Conservation (phyloP, 768 basidiomycete species). For the Pulveroboletus sp. region DNA sequence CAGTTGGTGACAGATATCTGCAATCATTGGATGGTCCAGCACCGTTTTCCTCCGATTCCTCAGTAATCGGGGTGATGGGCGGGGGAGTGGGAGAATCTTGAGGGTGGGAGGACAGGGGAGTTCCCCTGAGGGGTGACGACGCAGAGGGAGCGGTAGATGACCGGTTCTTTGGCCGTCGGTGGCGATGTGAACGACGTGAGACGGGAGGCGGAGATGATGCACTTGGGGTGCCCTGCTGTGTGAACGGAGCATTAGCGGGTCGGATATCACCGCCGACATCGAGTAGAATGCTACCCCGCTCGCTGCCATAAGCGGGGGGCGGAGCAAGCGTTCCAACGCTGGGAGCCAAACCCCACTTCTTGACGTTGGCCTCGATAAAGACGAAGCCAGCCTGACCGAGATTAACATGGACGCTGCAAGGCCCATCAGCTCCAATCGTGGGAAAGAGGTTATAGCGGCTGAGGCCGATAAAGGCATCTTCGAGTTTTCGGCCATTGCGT, state of each 20-base stretch:
- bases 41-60: slow-evolving; percentile 49
- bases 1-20: slow-evolving; percentile 60
- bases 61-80: slow-evolving; percentile 77
- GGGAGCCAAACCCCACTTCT: slow-evolving; percentile 98
- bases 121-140: slow-evolving; percentile 65
- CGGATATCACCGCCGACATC: slow-evolving; percentile 62
- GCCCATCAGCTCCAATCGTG: slow-evolving; percentile 92
- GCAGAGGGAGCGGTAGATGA: slow-evolving; percentile 37
- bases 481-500: slow-evolving; percentile 93
- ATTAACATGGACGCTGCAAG: slow-evolving; percentile 96
- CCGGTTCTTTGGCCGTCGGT: slow-evolving; percentile 48
- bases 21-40: slow-evolving; percentile 49
- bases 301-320: slow-evolving; percentile 96
- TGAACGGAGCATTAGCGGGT: slow-evolving; percentile 39
- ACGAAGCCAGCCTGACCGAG: slow-evolving; percentile 98
- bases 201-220: slow-evolving; percentile 43
- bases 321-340: slow-evolving; percentile 96
- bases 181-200: slow-evolving; percentile 55
- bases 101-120: slow-evolving; percentile 39
- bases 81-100: slow-evolving; percentile 52
- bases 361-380: slow-evolving; percentile 99
- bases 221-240: slow-evolving; percentile 42
- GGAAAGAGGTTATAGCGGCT: slow-evolving; percentile 94
- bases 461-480: slow-evolving; percentile 91
- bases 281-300: slow-evolving; percentile 91